Evolutionary conservation across 2,329 filamentous ascomycete species (phyloP).

Genomic region (Calonectria henricotiae): DNA sequence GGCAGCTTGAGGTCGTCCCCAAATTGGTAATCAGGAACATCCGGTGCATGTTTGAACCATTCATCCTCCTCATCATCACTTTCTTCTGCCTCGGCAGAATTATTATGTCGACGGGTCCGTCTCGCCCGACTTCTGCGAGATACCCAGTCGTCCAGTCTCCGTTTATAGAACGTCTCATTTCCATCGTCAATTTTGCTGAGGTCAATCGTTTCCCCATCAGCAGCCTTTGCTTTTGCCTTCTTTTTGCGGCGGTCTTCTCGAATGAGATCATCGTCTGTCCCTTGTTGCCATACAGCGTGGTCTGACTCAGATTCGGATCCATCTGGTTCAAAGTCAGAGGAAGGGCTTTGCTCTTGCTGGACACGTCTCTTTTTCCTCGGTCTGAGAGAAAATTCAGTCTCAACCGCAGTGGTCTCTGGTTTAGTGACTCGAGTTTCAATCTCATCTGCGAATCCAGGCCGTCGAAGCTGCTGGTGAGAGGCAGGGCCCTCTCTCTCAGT

Average conservation of each 20-base stretch:
- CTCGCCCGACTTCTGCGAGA: conserved; percentile 64
- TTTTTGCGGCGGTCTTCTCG: conserved; percentile 62
- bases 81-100: conserved; percentile 59
- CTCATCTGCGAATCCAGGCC: conserved; percentile 77
- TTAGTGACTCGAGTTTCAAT: conserved; percentile 41
- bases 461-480: conserved; percentile 82
- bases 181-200: conserved; percentile 85
- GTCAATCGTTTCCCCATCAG: conserved; percentile 64
- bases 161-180: conserved; percentile 85
- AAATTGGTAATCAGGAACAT: conserved; percentile 82
- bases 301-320: conserved; percentile 57
- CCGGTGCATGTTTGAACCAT: conserved; percentile 91
- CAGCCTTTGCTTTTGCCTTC: conserved; percentile 58
- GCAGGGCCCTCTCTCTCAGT: conserved; percentile 65
- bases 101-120: conserved; percentile 60
- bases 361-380: conserved; percentile 72
- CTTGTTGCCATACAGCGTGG: conserved; percentile 59
- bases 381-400: conserved; percentile 72
- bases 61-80: conserved; percentile 70
- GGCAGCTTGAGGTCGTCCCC: conserved; percentile 86
- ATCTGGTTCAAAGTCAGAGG: conserved; percentile 65
- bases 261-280: conserved; percentile 60
- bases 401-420: conserved; percentile 53
- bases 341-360: conserved; percentile 59
- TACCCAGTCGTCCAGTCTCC: conserved; percentile 83